phyloP scores from a whole-genome alignment of 73 alveolate genomes.

The Paraurostyla sp. region DNA sequence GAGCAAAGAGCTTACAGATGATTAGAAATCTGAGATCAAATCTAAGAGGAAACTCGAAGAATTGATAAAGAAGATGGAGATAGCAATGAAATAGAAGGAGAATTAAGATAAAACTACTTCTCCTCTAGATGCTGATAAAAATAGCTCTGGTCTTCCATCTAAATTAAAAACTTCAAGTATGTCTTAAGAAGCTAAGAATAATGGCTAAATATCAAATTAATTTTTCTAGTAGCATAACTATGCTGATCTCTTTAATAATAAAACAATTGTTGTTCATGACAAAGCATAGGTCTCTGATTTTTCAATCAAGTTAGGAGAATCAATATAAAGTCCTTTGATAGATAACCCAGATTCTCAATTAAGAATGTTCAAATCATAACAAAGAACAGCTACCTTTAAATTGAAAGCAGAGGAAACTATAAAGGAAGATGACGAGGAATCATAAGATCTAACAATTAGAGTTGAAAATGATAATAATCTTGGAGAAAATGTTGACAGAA shows the following conservation, averaged over 20 bases:
- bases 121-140: not conserved
- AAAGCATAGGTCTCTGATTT: not conserved
- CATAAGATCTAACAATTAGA: slow-evolving; percentile 9
- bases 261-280: not conserved
- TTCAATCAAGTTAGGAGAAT: too few species aligned
- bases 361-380: too few species aligned
- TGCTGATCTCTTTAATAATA: not conserved
- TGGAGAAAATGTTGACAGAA: not conserved
- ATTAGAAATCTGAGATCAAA: not conserved
- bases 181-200: too few species aligned
- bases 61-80: slow-evolving; percentile 11
- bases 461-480: not conserved
- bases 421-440: slow-evolving; percentile 46
- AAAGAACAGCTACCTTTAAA: not conserved
- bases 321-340: too few species aligned
- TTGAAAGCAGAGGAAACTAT: slow-evolving; percentile 29
- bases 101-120: slow-evolving; percentile 14
- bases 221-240: not conserved
- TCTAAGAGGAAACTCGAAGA: slow-evolving; percentile 19
- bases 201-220: too few species aligned
- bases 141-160: too few species aligned
- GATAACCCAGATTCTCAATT: too few species aligned
- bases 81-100: slow-evolving; percentile 28
- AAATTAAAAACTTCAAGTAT: too few species aligned
- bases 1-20: not conserved